Conservation (phyloP, 2,329 filamentous ascomycete genomes). For the Colletotrichum zoysiae region DNA sequence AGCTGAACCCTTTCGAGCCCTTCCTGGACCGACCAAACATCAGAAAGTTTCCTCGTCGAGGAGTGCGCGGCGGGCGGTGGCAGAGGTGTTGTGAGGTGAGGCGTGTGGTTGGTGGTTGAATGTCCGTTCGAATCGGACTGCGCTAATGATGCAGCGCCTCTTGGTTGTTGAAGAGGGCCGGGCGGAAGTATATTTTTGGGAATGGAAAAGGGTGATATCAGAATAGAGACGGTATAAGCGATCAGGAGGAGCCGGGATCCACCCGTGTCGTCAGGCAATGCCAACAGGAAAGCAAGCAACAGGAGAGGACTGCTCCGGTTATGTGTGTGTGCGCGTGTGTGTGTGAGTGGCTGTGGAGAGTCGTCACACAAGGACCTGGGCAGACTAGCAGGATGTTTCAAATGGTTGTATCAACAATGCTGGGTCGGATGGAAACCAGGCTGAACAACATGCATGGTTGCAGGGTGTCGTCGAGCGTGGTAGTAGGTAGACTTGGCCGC, state of each 20-base stretch:
- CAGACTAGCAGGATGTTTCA: constrained; percentile 45
- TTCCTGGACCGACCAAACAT: constrained; percentile 40
- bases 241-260: constrained; percentile 34
- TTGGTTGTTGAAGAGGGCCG: constrained; percentile 21
- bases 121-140: constrained; percentile 23
- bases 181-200: constrained; percentile 38
- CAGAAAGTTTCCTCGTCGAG: constrained; percentile 21
- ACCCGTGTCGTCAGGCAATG: constrained; percentile 34
- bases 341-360: constrained; percentile 38
- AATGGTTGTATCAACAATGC: constrained; percentile 47
- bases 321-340: constrained; percentile 38
- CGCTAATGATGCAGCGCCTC: constrained; percentile 22
- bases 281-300: constrained; percentile 24
- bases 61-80: neutral
- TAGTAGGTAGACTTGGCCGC: constrained; percentile 10
- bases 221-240: constrained; percentile 32
- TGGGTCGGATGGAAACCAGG: constrained; percentile 42
- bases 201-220: constrained; percentile 30
- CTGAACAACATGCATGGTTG: constrained; percentile 43
- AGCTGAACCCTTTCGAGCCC: constrained; percentile 41
- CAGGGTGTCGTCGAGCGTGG: constrained; percentile 33
- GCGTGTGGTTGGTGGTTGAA: constrained; percentile 1
- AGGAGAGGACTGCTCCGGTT: constrained; percentile 33
- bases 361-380: constrained; percentile 40
- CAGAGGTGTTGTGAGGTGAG: constrained; percentile 6